These are phyloP conservation scores for Pinguiococcus pyrenoidosus DNA, from an alignment of 108 stramenopile species.

Conservation along the genomic window DNA sequence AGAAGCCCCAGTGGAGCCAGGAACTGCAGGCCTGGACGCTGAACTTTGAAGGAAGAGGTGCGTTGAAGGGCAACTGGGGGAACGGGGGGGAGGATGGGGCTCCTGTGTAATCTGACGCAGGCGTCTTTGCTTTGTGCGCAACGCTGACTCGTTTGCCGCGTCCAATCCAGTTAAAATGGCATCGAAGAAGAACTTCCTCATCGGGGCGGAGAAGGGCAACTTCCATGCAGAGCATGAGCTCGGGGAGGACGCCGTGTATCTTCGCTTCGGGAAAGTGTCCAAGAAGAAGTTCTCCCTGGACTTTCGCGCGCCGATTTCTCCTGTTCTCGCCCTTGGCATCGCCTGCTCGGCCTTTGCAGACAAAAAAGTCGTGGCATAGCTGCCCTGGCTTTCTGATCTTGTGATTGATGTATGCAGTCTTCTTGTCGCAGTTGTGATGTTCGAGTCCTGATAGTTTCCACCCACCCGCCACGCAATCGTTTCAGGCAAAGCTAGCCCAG, in stretches of 20 bases:
- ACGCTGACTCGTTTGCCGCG: too few species aligned
- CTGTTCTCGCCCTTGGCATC: conserved; percentile 29
- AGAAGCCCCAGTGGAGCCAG: conserved; percentile 24
- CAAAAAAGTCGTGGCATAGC: conserved; percentile 24
- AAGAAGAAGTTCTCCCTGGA: conserved; percentile 35
- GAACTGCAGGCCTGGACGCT: conserved; percentile 32
- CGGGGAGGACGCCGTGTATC: conserved; percentile 26
- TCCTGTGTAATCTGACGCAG: too few species aligned
- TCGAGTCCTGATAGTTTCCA: too few species aligned
- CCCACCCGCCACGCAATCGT: too few species aligned
- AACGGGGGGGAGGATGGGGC: too few species aligned
- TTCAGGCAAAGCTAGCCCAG: too few species aligned
- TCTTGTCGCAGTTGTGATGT: too few species aligned
- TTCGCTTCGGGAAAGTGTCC: conserved; percentile 36
- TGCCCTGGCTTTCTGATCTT: background rate
- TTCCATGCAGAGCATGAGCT: conserved; percentile 20
- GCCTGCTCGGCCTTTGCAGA: conserved; percentile 30
- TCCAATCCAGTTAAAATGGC: conserved; percentile 37
- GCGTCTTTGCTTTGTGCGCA: too few species aligned
- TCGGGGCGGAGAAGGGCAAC: conserved; percentile 25
- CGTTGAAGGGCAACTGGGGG: too few species aligned
- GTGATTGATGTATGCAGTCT: background rate
- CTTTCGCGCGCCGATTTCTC: conserved; percentile 32
- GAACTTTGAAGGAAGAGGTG: conserved; percentile 36
- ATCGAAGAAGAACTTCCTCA: conserved; percentile 38